Evolutionary conservation across 345 rosid species (phyloP), one percentile per base, ranked within the genome.

Genomic region (Euclidium syriacum): DNA sequence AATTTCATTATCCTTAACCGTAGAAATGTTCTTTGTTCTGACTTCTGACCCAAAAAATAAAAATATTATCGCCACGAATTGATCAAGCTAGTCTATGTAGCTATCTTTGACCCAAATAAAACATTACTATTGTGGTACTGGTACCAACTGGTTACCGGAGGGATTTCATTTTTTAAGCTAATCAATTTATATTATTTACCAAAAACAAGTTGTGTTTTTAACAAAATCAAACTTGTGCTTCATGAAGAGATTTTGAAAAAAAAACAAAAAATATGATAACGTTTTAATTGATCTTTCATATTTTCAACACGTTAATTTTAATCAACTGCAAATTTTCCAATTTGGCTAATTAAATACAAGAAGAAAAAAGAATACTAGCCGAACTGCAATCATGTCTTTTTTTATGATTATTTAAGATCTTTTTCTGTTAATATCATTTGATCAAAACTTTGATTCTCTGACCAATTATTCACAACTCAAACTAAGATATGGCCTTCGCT

Each of bases 81-180:
- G 23, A 35, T 43, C 30, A 10, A 65, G 15, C 39, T 25, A 35
- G 14, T 46, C 63, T 3, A 10, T 10, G 19, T 55, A 66, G 27
- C 39, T 27, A 27, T 29, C 27, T 57, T 64, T 67, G 65, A 66
- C 64, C 56, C 49, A 56, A 36, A 43, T 25, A 34, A 34, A 55
- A 41, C 68, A 52, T 64, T 34, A 24, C 14, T 42, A 20, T 9
- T 50, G 38, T 26, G 15, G 6, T 29, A 29, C 1, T 29, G 7
- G 33, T 40, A 30, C 58, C 50, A 39, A 38, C 50, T 26, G 18
- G 36, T 24, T n/a, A 22, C 20, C 3, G 32, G 15, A 44, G n/a
- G n/a, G 8, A 51, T 18, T 26, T 38, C 15, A 15, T 9, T 29
- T 7, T 27, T n/a, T 34, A 62, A 35, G 20, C 48, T 14, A 33